phyloP scores from a whole-genome alignment of 176 grass and related monocot species.

The bread wheat (Triticum aestivum) region DNA sequence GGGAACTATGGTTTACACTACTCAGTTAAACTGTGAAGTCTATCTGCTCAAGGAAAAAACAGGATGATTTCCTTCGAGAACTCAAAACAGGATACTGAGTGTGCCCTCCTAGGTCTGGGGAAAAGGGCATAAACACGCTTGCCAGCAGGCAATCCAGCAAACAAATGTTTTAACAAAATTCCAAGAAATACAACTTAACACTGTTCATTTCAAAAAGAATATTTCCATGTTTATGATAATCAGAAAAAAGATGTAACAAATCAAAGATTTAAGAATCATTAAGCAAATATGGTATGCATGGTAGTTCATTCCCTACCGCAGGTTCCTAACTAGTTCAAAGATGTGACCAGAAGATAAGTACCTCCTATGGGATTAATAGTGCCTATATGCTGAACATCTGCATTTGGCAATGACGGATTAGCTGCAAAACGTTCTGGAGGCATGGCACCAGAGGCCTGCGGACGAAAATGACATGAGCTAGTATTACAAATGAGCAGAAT shows the following conservation, averaged over 20 bases:
- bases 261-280: background rate
- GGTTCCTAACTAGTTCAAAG: slow-evolving; percentile 18
- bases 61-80: background rate
- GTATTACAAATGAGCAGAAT: background rate
- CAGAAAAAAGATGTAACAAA: background rate
- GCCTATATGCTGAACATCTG: slow-evolving; percentile 18
- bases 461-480: slow-evolving; percentile 29
- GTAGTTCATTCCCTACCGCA: background rate
- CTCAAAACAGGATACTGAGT: background rate
- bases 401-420: slow-evolving; percentile 12
- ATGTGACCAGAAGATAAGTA: slow-evolving; percentile 13
- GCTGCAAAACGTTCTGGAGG: slow-evolving; percentile 38
- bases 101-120: background rate
- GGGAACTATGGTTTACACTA: background rate
- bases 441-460: slow-evolving; percentile 31
- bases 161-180: background rate
- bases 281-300: background rate
- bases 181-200: background rate
- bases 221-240: background rate
- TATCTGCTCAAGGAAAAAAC: background rate
- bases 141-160: background rate
- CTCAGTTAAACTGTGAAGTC: background rate
- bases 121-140: background rate
- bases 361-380: slow-evolving; percentile 35
- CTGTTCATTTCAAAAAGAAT: background rate